Base-by-base conservation (phyloP, 1,139 yeast species). In the Geotrichum phurueaensis region DNA sequence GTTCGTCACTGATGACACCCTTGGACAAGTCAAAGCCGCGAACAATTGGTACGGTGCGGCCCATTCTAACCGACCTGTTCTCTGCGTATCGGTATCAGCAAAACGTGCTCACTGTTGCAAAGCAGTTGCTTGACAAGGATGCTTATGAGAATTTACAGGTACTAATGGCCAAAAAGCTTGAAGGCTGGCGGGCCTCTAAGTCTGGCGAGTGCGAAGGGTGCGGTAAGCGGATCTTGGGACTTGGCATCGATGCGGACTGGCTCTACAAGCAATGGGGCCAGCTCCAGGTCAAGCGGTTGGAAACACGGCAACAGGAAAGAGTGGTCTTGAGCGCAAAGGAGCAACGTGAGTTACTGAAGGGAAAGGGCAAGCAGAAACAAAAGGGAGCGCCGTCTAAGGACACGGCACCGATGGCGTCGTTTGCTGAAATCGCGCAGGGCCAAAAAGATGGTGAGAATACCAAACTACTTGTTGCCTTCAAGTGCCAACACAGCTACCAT, bases 401-500 rank as follows among this genome's bases (percentile, higher is more conserved):
- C 23, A 49, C n/a, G 45, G 22, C 48, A 31, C 31, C 31, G 5
- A 51, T 33, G 22, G 23, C 23, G 20, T 45, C 43, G 23, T 56
- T 56, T 20, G 43, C 29, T 39, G 59, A 58, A 54, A 57, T 68
- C 56, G 60, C 61, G 68, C 66, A 78, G 71, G 59, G 57, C 27
- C 53, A 53, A 20, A 51, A 47, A 31, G 43, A 36, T 12, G 51
- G 36, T 13, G 60, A 54, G n/a, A 61, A 53, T 15, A 43, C 36
- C 1, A 36, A 63, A 13, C 65, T 71, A 12, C 67, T 82, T 27
- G 78, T 81, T 5, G 76, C 81, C 9, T 84, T 84, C 68, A 76
- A 76, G 57, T 84, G 87, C 67, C 76, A 77, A 2, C 96, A 90
- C 72, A 84, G 86, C 0, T 89, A 86, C 69, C 96, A 90, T 70